Percentiles rank a stretch among this genome's conserved stretches.
phyloP scores from a whole-genome alignment of 2,329 filamentous ascomycete genomes.

The Colletotrichum gigasporum region DNA sequence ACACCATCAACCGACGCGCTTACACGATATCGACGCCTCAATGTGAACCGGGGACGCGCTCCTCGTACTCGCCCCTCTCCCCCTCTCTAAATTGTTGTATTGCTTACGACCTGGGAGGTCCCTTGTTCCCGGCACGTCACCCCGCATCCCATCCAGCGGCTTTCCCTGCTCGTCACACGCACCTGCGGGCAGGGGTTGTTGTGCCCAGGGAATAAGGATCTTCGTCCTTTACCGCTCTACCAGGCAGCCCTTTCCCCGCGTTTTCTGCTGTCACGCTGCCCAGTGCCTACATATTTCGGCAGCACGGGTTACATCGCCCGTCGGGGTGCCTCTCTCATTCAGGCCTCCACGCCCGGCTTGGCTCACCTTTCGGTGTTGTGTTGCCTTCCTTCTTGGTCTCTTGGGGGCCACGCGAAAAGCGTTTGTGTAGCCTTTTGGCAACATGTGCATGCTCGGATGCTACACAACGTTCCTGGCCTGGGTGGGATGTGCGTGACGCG shows the following conservation, averaged over 20 bases:
- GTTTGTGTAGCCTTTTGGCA: background rate
- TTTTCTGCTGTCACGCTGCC: background rate
- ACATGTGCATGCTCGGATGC: background rate
- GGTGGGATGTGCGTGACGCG: background rate
- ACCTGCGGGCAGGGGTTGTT: background rate
- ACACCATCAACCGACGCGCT: no score
- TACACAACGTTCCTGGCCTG: conserved; percentile 7
- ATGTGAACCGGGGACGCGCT: no score
- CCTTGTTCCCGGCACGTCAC: no score
- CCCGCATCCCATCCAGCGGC: background rate
- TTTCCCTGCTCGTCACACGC: background rate
- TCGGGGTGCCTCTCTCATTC: background rate
- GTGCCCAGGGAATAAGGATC: conserved; percentile 8
- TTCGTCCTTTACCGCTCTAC: background rate
- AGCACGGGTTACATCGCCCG: background rate
- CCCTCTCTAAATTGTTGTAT: no score
- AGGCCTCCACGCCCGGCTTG: conserved; percentile 9
- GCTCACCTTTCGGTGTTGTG: background rate
- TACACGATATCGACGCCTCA: background rate
- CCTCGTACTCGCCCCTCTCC: no score
- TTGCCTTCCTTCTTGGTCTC: background rate
- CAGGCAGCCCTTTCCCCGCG: background rate
- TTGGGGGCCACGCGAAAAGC: background rate
- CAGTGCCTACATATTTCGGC: background rate
- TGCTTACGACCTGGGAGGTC: no score